Conservation (phyloP, 2,329 filamentous ascomycete species). For the Aschersonia sp. region DNA sequence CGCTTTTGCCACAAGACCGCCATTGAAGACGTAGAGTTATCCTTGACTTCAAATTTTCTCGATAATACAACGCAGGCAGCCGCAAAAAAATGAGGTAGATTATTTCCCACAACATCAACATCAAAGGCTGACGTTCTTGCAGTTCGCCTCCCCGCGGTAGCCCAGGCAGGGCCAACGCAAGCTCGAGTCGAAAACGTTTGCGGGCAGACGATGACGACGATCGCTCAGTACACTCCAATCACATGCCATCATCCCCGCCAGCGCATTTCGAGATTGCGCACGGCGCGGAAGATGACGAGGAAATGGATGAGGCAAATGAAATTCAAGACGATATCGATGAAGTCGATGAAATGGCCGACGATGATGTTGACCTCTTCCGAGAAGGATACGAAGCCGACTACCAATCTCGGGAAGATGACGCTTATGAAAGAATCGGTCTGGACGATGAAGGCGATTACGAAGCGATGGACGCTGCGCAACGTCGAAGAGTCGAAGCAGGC, state of each 20-base stretch:
- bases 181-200: constrained; percentile 39
- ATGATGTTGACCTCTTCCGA: constrained; percentile 65
- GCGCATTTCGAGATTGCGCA: constrained; percentile 47
- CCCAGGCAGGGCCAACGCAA: constrained; percentile 63
- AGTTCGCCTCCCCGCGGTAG: constrained; percentile 75
- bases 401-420: constrained; percentile 48
- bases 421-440: constrained; percentile 56
- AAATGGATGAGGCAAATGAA: constrained; percentile 57
- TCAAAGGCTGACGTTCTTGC: constrained; percentile 2
- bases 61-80: no score
- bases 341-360: constrained; percentile 68
- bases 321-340: constrained; percentile 62
- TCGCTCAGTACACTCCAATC: constrained; percentile 41
- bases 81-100: constrained; percentile 11
- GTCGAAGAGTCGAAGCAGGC: constrained; percentile 57
- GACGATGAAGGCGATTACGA: constrained; percentile 69
- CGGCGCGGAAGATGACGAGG: constrained; percentile 55
- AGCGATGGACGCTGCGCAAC: constrained; percentile 48
- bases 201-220: constrained; percentile 36
- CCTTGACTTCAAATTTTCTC: no score
- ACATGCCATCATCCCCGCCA: constrained; percentile 52
- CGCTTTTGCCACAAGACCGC: no score
- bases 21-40: no score
- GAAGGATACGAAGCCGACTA: constrained; percentile 63
- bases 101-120: neutral